Percentiles rank a stretch among this genome's conserved stretches.
Conservation (phyloP, 768 basidiomycete genomes). For the Lactarius tabidus region DNA sequence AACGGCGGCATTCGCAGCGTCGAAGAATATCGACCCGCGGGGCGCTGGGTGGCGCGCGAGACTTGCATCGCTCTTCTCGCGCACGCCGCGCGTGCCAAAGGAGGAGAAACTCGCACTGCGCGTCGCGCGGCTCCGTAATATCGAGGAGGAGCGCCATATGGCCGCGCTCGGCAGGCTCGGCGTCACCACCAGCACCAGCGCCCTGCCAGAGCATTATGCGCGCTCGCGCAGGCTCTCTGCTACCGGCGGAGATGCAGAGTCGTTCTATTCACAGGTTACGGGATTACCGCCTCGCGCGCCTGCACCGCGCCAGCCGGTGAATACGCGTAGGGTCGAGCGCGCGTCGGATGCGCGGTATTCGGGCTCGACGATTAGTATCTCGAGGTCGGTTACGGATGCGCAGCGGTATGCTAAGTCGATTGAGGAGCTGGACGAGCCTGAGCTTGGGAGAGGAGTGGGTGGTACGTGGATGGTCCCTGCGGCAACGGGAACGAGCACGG, state of each 20-base stretch:
- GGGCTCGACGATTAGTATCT: conserved; percentile 40
- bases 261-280: conserved; percentile 67
- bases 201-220: conserved; percentile 15
- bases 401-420: conserved; percentile 54
- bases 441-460: neutral
- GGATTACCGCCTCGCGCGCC: conserved; percentile 57
- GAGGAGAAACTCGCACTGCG: conserved; percentile 26
- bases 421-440: conserved; percentile 25
- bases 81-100: conserved; percentile 26
- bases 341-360: conserved; percentile 46
- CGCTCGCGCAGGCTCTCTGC: conserved; percentile 29
- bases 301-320: conserved; percentile 70
- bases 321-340: conserved; percentile 31
- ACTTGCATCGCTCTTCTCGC: conserved; percentile 53
- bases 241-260: conserved; percentile 42
- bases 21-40: conserved; percentile 49
- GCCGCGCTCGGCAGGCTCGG: conserved; percentile 33
- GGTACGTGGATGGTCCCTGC: neutral
- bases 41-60: conserved; percentile 49
- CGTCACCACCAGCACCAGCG: conserved; percentile 36
- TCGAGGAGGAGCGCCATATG: conserved; percentile 48
- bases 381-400: conserved; percentile 48
- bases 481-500: neutral
- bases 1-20: conserved; percentile 60
- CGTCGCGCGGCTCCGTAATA: conserved; percentile 44